phyloP scores from a whole-genome alignment of 495 filamentous ascomycete genomes.

The Beverwykella pulmonaria region DNA sequence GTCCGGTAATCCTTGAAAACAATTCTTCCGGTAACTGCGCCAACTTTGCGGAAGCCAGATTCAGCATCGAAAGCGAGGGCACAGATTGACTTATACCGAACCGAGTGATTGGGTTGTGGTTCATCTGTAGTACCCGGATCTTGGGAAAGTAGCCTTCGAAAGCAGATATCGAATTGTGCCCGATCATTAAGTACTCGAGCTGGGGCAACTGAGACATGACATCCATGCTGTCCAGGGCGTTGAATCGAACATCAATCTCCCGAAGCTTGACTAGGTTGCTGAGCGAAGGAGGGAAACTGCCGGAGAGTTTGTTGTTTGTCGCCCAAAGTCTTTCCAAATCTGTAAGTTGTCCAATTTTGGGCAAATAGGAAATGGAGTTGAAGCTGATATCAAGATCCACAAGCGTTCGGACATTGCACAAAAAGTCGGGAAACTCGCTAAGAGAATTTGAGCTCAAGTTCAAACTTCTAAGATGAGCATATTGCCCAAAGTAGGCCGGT shows the following conservation, averaged over 20 bases:
- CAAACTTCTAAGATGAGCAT: constrained; percentile 73
- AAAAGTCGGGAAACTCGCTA: constrained; percentile 77
- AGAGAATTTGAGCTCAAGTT: constrained; percentile 93
- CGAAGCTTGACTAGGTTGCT: constrained; percentile 72
- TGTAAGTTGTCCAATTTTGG: constrained; percentile 74
- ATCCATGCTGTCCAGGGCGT: constrained; percentile 82
- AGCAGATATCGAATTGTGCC: constrained; percentile 87
- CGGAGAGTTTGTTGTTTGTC: constrained; percentile 87
- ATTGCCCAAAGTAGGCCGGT: constrained; percentile 78
- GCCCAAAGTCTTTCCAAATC: constrained; percentile 88
- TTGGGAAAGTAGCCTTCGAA: constrained; percentile 85
- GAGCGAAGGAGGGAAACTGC: constrained; percentile 71
- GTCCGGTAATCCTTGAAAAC: constrained; percentile 82
- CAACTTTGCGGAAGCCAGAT: constrained; percentile 84
- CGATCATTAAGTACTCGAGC: constrained; percentile 80
- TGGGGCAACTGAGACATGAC: constrained; percentile 78
- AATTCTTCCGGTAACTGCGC: constrained; percentile 80
- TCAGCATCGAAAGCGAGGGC: constrained; percentile 80
- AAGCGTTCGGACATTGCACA: constrained; percentile 78
- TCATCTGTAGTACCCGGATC: constrained; percentile 79
- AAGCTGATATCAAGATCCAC: constrained; percentile 97
- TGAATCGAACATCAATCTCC: constrained; percentile 93
- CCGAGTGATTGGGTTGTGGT: constrained; percentile 90
- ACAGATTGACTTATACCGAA: constrained; percentile 80
- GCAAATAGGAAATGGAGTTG: constrained; percentile 79